Base-by-base conservation (phyloP, 1,139 yeast genomes). In the Magnusiomyces sp. region DNA sequence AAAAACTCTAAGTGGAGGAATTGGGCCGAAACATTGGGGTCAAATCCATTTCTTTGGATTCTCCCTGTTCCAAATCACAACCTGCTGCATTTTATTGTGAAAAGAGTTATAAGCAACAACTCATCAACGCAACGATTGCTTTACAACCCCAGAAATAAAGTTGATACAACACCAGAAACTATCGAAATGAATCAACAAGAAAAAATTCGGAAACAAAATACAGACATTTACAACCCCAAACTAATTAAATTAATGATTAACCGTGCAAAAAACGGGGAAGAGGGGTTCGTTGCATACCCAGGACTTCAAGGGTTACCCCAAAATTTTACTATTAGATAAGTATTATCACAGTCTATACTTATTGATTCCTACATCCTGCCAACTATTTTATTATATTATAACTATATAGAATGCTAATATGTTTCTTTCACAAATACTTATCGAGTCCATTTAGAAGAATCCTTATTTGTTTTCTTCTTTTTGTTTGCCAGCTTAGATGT, bases 1-100 rank as follows among this genome's bases (percentile, higher is more conserved):
- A 51, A 55, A 11, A 72, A 72, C 5, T 23, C 45, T 27, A n/a
- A 32, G 32, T 42, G 38, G 38, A 38, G 31, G 14, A 49, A 49
- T 36, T 49, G 49, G 49, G 36, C 40, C 32, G 40, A 27, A 31
- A n/a, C 37, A 36, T 45, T 49, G 51, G 41, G 47, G 9, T 2
- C 47, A n/a, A 45, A 31, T n/a, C 20, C 40, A 11, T 9, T 46
- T 5, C 32, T 45, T 23, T 49, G 51, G 51, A 23, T 49, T 9
- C 20, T 45, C 7, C 51, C 51, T 9, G 2, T 48, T 14, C 34
- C n/a, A n/a, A n/a, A n/a, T n/a, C n/a, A n/a, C n/a, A n/a, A n/a
- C n/a, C 40, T 11, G 3, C 40, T 17, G 40, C 40, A 14, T 19
- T 23, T n/a, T n/a, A n/a, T n/a, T n/a, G n/a, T n/a, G n/a, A n/a